Conservation (phyloP, 108 stramenopile species). For the Cylindrotheca fusiformis region DNA sequence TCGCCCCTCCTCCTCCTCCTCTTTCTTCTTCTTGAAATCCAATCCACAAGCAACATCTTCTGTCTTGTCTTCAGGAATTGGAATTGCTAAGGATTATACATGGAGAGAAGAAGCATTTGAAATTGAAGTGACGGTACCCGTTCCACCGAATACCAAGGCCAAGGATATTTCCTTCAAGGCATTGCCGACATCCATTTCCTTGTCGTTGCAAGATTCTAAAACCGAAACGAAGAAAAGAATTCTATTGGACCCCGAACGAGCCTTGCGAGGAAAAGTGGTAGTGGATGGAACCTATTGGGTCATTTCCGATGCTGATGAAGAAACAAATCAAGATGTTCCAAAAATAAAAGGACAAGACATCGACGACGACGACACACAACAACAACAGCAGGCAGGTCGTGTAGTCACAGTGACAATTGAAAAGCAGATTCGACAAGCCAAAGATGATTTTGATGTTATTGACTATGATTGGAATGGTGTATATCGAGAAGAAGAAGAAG, state of each 20-base stretch:
- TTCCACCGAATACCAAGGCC: constrained; percentile 59
- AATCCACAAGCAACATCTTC: no score
- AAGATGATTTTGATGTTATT: constrained; percentile 61
- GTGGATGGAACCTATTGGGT: constrained; percentile 86
- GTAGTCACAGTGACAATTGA: constrained; percentile 71
- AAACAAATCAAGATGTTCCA: not conserved
- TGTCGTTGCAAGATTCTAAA: constrained; percentile 25
- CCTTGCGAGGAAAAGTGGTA: constrained; percentile 56
- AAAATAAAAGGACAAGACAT: not conserved
- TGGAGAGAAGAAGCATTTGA: constrained; percentile 86
- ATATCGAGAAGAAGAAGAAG: constrained; percentile 63
- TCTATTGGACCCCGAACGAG: constrained; percentile 60
- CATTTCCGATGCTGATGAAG: constrained; percentile 48
- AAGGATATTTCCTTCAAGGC: constrained; percentile 67
- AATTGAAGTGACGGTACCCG: constrained; percentile 66
- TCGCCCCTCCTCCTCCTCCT: no score
- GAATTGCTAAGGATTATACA: constrained; percentile 59
- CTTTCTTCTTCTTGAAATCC: no score
- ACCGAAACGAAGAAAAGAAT: constrained; percentile 16
- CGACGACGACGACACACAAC: constrained; percentile 5
- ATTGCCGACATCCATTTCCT: constrained; percentile 48
- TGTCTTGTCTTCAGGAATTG: no score
- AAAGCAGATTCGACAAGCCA: constrained; percentile 43
- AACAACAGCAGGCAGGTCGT: constrained; percentile 14
- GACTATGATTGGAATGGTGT: constrained; percentile 87